Evolutionary conservation across 78 protist species (phyloP).

Genomic region (Bodo saltans): DNA sequence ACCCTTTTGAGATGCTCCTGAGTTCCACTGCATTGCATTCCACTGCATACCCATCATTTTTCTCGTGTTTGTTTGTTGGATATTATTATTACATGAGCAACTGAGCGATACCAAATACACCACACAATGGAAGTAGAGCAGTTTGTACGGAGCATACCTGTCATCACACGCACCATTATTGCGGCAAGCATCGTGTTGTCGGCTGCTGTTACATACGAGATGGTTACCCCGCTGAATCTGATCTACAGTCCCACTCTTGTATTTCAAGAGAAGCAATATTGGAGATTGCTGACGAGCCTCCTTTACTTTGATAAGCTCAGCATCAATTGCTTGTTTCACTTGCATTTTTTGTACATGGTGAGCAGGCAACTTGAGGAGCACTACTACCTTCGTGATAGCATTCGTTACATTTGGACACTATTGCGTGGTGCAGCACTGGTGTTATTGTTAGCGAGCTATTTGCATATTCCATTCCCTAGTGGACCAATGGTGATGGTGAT

Average conservation of each 20-base stretch:
- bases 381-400: slow-evolving; percentile 29
- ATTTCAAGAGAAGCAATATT: slow-evolving; percentile 3
- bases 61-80: too few species aligned
- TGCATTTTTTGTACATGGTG: slow-evolving; percentile 33
- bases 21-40: too few species aligned
- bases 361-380: slow-evolving; percentile 38
- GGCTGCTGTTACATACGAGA: slow-evolving; percentile 41
- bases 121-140: too few species aligned
- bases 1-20: too few species aligned
- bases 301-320: slow-evolving; percentile 28
- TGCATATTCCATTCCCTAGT: slow-evolving; percentile 18
- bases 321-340: slow-evolving; percentile 17
- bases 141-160: too few species aligned
- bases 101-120: too few species aligned
- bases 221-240: slow-evolving; percentile 20
- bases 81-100: too few species aligned
- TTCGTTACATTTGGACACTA: slow-evolving; percentile 10
- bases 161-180: too few species aligned
- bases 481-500: slow-evolving; percentile 20
- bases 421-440: slow-evolving; percentile 12
- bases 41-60: too few species aligned
- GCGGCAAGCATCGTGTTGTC: too few species aligned
- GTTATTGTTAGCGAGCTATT: slow-evolving; percentile 1
- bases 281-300: slow-evolving; percentile 34
- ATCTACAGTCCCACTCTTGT: slow-evolving; percentile 19